Percentiles rank a stretch among this genome's conserved stretches.
Evolutionary conservation across 192 early-diverging fungal species (phyloP).

Genomic region (Gryganskiella cystojenkinii): DNA sequence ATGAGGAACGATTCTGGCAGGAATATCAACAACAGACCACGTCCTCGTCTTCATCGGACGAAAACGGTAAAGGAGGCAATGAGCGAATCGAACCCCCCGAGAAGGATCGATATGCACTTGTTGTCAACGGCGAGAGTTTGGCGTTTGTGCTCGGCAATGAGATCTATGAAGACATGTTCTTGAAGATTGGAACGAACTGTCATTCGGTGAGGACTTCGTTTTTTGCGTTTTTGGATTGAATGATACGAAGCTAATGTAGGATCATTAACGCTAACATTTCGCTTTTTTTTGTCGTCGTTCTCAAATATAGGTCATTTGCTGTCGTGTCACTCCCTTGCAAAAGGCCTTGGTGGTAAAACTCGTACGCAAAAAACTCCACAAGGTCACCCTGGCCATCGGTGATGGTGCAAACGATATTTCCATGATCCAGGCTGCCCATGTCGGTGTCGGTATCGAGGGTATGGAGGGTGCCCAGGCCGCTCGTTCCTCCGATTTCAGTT

Average conservation of each 20-base stretch:
- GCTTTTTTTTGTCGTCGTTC: not conserved
- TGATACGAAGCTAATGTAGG: not conserved
- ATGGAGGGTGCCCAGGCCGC: constrained; percentile 96
- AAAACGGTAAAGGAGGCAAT: not conserved
- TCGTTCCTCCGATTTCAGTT: constrained; percentile 93
- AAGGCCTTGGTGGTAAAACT: constrained; percentile 96
- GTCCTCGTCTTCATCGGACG: no score
- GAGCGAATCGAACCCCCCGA: constrained; percentile 19
- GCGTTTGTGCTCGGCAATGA: constrained; percentile 91
- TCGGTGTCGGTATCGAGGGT: constrained; percentile 94
- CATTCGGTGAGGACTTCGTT: constrained; percentile 64
- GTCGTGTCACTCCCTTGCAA: constrained; percentile 96
- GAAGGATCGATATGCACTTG: constrained; percentile 74
- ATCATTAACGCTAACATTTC: not conserved
- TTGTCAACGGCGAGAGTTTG: constrained; percentile 93
- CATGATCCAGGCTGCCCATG: constrained; percentile 98
- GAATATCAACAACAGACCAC: constrained; percentile 23
- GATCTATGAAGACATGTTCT: constrained; percentile 69
- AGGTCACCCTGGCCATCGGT: constrained; percentile 92
- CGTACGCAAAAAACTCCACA: constrained; percentile 87
- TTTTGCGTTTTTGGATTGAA: not conserved
- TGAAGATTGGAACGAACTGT: constrained; percentile 72
- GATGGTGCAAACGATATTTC: constrained; percentile 98
- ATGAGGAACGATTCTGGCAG: constrained; percentile 42
- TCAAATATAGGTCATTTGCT: constrained; percentile 84